A percentile compares a stretch with the other conserved stretches of the same genome.
These are phyloP conservation scores for Crithidia bombi DNA, from an alignment of 208 protist genomes.

Conservation along the genomic window DNA sequence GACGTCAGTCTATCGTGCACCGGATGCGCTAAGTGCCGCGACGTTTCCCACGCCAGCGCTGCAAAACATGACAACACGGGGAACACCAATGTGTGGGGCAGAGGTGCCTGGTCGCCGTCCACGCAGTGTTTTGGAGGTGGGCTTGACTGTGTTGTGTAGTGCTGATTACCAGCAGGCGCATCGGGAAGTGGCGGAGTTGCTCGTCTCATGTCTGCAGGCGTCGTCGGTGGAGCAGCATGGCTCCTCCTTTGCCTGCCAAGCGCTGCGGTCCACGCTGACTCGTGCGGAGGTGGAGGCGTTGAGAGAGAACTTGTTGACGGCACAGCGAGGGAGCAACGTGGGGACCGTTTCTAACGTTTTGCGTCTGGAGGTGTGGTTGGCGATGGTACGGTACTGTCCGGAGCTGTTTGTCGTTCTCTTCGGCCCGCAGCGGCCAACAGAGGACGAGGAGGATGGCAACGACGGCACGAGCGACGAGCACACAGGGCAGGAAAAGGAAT, in stretches of 20 bases:
- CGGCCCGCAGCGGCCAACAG: slow-evolving; percentile 9
- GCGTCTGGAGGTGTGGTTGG: slow-evolving; percentile 32
- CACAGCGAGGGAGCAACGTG: slow-evolving; percentile 7
- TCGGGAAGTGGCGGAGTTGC: slow-evolving; percentile 26
- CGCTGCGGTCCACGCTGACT: slow-evolving; percentile 22
- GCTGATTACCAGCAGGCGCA: slow-evolving; percentile 1
- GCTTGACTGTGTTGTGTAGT: slow-evolving; percentile 23
- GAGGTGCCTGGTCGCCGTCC: not conserved
- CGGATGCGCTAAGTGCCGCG: slow-evolving; percentile 7
- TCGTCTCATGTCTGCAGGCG: slow-evolving; percentile 22
- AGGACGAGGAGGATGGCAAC: not conserved
- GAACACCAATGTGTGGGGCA: too few species aligned
- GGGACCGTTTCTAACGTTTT: slow-evolving; percentile 32
- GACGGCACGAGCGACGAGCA: not conserved
- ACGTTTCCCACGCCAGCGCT: slow-evolving; percentile 15
- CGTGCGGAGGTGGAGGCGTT: not conserved
- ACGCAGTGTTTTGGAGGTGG: slow-evolving; percentile 17
- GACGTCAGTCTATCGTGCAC: slow-evolving; percentile 13
- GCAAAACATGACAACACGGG: too few species aligned
- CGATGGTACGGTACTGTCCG: slow-evolving; percentile 35
- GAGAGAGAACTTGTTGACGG: slow-evolving; percentile 8
- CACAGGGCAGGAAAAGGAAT: not conserved
- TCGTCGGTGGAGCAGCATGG: slow-evolving; percentile 3
- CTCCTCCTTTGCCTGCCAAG: slow-evolving; percentile 1
- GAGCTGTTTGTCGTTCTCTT: slow-evolving; percentile 31